These are phyloP conservation scores for Tylopilus subfusipes DNA, from an alignment of 768 basidiomycete genomes.

Conservation along the genomic window DNA sequence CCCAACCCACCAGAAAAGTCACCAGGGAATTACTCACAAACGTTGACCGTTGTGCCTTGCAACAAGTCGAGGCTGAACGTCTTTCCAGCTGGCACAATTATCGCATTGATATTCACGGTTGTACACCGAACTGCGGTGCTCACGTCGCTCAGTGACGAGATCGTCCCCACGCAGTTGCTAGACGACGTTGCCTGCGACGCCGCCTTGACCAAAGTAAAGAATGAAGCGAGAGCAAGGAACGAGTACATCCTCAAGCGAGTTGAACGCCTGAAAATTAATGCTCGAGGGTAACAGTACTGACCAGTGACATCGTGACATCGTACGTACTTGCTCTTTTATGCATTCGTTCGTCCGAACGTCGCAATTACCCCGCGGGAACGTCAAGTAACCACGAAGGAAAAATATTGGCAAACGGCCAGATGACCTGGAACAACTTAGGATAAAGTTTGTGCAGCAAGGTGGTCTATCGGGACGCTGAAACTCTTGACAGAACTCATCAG, in stretches of 20 bases:
- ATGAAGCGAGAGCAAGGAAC: constrained; percentile 9
- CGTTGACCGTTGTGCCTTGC: constrained; percentile 52
- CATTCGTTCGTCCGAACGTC: background rate
- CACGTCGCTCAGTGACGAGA: constrained; percentile 51
- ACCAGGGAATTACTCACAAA: constrained; percentile 40
- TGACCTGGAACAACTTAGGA: background rate
- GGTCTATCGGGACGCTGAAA: background rate
- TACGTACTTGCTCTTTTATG: constrained; percentile 1
- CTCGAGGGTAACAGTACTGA: background rate
- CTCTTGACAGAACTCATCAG: background rate
- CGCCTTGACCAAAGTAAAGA: constrained; percentile 18
- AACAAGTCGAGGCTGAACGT: constrained; percentile 46
- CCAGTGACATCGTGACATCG: no score
- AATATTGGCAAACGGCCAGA: no score
- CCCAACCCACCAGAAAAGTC: background rate
- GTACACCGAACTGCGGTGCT: constrained; percentile 50
- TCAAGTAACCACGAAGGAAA: background rate
- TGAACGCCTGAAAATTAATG: background rate
- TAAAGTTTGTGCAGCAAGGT: background rate
- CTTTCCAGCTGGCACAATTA: constrained; percentile 55
- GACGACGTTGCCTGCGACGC: constrained; percentile 11
- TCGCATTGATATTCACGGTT: constrained; percentile 52
- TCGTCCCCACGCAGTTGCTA: constrained; percentile 45
- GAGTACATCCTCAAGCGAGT: constrained; percentile 7
- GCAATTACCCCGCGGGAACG: background rate